Conservation (phyloP, 257 asterid species). For the Agastache rugosa region DNA sequence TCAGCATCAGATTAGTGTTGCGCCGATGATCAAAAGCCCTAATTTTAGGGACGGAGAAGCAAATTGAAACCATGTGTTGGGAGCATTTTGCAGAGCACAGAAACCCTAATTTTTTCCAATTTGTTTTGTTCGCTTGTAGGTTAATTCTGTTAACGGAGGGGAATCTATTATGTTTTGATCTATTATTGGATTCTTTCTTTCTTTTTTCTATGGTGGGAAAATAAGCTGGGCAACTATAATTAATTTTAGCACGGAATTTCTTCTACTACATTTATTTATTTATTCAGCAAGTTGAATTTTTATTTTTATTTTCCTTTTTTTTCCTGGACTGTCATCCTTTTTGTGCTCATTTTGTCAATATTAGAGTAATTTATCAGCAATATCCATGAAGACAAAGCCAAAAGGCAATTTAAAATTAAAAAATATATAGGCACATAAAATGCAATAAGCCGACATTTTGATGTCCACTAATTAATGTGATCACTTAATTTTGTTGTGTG, state of each 20-base stretch:
- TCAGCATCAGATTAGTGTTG: slow-evolving; percentile 64
- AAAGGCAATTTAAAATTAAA: not conserved
- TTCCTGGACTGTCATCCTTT: not conserved
- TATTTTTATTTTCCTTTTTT: not conserved
- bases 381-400: not conserved
- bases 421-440: not conserved
- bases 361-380: not conserved
- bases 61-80: slow-evolving; percentile 52
- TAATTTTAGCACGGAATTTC: slow-evolving; percentile 11
- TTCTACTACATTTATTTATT: slow-evolving; percentile 8
- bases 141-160: slow-evolving; percentile 18
- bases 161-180: slow-evolving; percentile 26
- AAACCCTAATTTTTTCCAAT: slow-evolving; percentile 50
- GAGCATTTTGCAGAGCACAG: slow-evolving; percentile 51
- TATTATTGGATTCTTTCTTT: slow-evolving; percentile 7
- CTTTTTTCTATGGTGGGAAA: slow-evolving; percentile 32
- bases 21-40: slow-evolving; percentile 44
- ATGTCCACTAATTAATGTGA: too few species aligned
- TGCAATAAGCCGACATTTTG: not conserved
- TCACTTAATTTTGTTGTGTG: not conserved
- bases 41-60: slow-evolving; percentile 42
- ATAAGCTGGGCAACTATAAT: not conserved
- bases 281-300: slow-evolving; percentile 31
- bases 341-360: not conserved
- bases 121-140: slow-evolving; percentile 18